Conservation (phyloP, 2,329 filamentous ascomycete genomes). For the Dendryphion nanum region DNA sequence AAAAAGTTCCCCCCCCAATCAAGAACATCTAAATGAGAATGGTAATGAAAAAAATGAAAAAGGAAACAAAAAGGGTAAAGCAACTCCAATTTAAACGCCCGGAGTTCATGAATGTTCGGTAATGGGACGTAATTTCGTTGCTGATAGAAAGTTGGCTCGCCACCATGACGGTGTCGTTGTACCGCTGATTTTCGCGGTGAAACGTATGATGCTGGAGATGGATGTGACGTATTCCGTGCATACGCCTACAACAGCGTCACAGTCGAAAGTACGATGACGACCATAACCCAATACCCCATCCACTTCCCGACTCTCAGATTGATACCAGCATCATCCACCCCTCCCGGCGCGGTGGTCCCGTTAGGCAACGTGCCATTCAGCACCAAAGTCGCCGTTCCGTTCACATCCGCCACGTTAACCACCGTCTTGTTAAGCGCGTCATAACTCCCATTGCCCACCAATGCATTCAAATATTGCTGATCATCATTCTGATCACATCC, state of each 20-base stretch:
- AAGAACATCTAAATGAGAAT: too few species aligned
- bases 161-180: too few species aligned
- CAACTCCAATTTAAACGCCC: too few species aligned
- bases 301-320: constrained; percentile 25
- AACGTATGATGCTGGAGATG: too few species aligned
- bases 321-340: constrained; percentile 27
- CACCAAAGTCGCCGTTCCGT: constrained; percentile 63
- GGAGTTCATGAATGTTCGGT: too few species aligned
- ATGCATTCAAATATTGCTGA: constrained; percentile 56
- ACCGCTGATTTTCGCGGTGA: too few species aligned
- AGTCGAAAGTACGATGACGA: constrained; percentile 35
- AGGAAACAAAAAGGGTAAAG: too few species aligned
- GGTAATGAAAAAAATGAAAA: too few species aligned
- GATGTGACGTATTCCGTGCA: too few species aligned
- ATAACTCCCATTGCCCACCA: constrained; percentile 60
- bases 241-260: constrained; percentile 19
- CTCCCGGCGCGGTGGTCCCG: constrained; percentile 44
- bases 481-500: constrained; percentile 68
- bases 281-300: constrained; percentile 41
- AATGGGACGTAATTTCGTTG: too few species aligned
- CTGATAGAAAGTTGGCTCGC: too few species aligned
- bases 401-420: constrained; percentile 61
- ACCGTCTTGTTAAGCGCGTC: constrained; percentile 59
- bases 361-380: constrained; percentile 76
- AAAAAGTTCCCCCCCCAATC: too few species aligned